Evolutionary conservation across 1,284 basidiomycete genomes (phyloP), one percentile per base, ranked within the genome.

Genomic region (Ustilago tritici): DNA sequence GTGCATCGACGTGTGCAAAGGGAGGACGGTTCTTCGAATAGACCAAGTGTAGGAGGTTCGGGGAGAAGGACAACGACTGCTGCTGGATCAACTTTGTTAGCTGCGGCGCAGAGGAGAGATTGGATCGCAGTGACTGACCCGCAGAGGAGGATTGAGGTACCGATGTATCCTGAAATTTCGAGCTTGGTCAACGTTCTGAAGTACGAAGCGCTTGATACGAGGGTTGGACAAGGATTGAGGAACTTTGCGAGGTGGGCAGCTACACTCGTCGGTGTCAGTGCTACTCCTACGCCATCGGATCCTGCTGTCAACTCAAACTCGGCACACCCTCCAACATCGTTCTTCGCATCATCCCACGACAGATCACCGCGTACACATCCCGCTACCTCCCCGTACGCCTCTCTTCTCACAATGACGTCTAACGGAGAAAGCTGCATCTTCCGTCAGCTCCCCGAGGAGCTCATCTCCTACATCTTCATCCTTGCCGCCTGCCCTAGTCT

Each of bases 111-210:
- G 54, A 67, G 73, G 23, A 64, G 67, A n/a, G 73, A 78, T 50
- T 78, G 76, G 76, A 70, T 78, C 34, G 76, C 76, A 4, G 67
- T 78, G 14, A 74, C 76, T 10, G 70, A 78, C 52, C 70, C 76
- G 9, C 47, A 41, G 4, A 43, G 61, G n/a, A 53, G 58, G 23
- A 66, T 78, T 38, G 76, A 78, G 50, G 70, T 78, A 1, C 67
- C 67, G 0, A 66, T 70, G 15, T 74, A 68, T 34, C 76, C 76
- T 3, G 60, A 68, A 35, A 64, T 78, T 19, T 56, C 55, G 32
- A 70, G 76, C 15, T 11, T 74, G 32, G 62, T 73, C 38, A 53
- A 58, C 41, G 70, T 66, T 15, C 35, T 78, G 19, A 62, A 59
- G 7, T 56, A 62, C 61, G 70, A 74, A 36, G 58, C 71, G 14